Evolutionary conservation across 2,329 filamentous ascomycete species (phyloP), one percentile per base, ranked within the genome.

Genomic region (Calonectria pseudoreteaudii): DNA sequence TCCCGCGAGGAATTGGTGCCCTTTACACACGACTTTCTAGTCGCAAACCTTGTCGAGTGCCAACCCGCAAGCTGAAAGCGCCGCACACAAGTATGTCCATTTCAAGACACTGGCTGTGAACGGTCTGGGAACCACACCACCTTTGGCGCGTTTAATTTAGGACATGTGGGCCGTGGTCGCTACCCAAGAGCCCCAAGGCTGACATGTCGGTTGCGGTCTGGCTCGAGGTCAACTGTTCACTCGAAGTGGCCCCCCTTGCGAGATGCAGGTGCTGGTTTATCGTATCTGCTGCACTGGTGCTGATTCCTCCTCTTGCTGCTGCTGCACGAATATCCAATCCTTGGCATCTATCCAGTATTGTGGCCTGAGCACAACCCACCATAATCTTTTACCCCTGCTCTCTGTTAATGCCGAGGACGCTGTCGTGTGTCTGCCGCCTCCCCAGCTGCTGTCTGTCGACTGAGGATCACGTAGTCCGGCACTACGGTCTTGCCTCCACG

Each of bases 391-490:
- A 44, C 26, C 34, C 28, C 56, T 56, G 26, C 41, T 64, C 26
- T 23, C 38, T 56, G 20, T 58, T 44, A 47, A 70, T 72, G 34
- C 34, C 72, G 64, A 73, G 71, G 71, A 41, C 74, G 74, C 56
- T 72, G 77, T 36, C 72, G 71, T 31, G 76, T 64, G 23, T 70
- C 68, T 38, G 67, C 60, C 7, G 60, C 71, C 60, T 64, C 68
- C 44, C 66, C 70, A 31, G 68, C 66, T 60, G 78, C 50, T 38
- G 87, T 83, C 50, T 74, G 71, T 77, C 89, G 90, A 81, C 90
- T 92, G 81, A 93, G 80, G 73, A 93, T 92, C 41, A 90, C 83
- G 84, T 93, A 93, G 74, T 92, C 90, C 0, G 89, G 87, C 68
- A 85, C 84, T 52, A 90, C 86, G 20, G 87, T 85, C 79, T 87